Base-by-base conservation (phyloP, 2,329 filamentous ascomycete species). In the Phyllosticta citrichinensis region DNA sequence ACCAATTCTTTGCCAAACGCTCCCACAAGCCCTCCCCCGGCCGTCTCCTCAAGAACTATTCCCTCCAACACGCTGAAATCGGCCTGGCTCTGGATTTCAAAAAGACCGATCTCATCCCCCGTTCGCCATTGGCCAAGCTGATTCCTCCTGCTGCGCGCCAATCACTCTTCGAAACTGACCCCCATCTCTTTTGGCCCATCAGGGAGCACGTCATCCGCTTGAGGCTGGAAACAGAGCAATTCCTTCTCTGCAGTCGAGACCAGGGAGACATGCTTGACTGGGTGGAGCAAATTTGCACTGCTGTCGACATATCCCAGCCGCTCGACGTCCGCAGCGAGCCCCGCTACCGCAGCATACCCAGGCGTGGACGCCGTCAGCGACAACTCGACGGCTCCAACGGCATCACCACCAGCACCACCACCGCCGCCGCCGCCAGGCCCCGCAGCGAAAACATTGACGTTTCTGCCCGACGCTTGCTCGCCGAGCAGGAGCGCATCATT, bases 61-160 rank as follows among this genome's bases (percentile, higher is more conserved):
- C 84, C 58, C 77, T 91, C 55, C 81, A 89, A 64, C 86, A 91
- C 69, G 88, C 87, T 22, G 88, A 91, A 71, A 83, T 87, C 22
- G 88, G 88, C 11, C 82, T 91, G 63, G 88, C 88, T 10, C 81
- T 84, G 17, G 88, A 91, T 71, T 87, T 88, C 69, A 79, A 81
- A 67, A 88, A 89, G 81, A 70, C 69, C 0, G 62, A 74, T 2
- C 65, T 79, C 30, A 65, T 74, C 0, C 78, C 78, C 9, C 75
- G 75, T 61, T 76, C 74, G 11, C 70, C 76, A 5, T 71, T 80
- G 51, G 78, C 76, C 9, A 73, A 77, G 63, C 67, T 80, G 24
- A 71, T 80, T 2, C 77, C 77, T 22, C 64, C 66, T 2, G 64
- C 71, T 3, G 73, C 75, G 55, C 75, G 65, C 60, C 68, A 67